Evolutionary conservation across 2,329 filamentous ascomycete genomes (phyloP).

Genomic region (Fusarium agapanthi): DNA sequence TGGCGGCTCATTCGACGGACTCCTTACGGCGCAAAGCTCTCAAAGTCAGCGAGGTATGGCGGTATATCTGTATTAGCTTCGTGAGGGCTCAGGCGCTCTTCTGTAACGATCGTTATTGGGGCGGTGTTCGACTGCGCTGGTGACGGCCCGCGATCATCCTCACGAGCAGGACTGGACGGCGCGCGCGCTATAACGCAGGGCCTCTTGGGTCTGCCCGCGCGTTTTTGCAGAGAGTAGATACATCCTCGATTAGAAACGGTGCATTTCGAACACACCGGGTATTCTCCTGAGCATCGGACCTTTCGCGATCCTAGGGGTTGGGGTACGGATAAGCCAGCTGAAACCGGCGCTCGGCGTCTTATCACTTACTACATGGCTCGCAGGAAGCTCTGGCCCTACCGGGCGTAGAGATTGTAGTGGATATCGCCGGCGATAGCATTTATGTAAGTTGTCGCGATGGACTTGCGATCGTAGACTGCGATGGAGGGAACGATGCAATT

Average conservation of each 20-base stretch:
- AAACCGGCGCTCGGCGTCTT: not conserved
- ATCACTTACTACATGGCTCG: not conserved
- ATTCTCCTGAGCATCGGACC: conserved; percentile 6
- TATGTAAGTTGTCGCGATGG: not conserved
- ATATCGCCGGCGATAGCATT: not conserved
- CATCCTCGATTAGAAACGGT: not conserved
- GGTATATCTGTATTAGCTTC: not conserved
- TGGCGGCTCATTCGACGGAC: too few relatives aligned
- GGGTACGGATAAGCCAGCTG: not conserved
- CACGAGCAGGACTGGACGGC: not conserved
- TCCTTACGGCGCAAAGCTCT: not conserved
- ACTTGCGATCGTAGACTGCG: not conserved
- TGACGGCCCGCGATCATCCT: not conserved
- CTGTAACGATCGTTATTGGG: not conserved
- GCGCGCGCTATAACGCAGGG: not conserved
- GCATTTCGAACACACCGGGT: not conserved
- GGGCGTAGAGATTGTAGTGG: not conserved
- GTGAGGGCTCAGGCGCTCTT: not conserved
- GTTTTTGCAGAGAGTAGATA: not conserved
- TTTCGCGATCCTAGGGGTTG: not conserved
- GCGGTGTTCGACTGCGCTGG: not conserved
- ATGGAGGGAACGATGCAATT: not conserved
- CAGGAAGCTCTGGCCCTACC: not conserved
- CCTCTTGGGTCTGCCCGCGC: not conserved
- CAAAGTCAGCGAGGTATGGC: not conserved